Conservation (phyloP, 805 yeast genomes). For the Danielia reshetovae region DNA sequence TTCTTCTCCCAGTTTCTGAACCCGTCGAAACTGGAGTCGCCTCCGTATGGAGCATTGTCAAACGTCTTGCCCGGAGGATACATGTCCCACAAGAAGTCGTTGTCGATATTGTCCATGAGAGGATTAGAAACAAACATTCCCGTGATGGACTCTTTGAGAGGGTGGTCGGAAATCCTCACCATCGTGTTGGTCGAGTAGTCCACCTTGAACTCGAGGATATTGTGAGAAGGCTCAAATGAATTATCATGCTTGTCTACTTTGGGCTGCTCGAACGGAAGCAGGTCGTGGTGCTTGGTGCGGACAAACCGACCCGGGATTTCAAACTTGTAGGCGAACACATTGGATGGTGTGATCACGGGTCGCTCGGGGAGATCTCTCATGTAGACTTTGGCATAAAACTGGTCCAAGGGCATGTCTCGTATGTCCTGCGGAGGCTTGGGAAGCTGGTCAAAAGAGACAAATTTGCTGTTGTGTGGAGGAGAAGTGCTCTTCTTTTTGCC, state of each 20-base stretch:
- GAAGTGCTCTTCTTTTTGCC: too few species aligned
- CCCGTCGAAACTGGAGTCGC: slow-evolving; percentile 18
- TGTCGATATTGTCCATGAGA: slow-evolving; percentile 31
- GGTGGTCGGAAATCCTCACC: slow-evolving; percentile 17
- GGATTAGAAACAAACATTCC: slow-evolving; percentile 38
- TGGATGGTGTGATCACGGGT: slow-evolving; percentile 2
- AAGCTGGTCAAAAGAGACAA: slow-evolving; percentile 28
- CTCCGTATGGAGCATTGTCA: slow-evolving; percentile 35
- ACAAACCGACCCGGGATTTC: slow-evolving; percentile 2
- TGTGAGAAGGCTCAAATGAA: slow-evolving; percentile 3
- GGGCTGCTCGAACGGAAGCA: neutral
- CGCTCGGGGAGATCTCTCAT: slow-evolving; percentile 8
- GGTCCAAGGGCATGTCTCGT: slow-evolving; percentile 12
- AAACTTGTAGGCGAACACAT: slow-evolving; percentile 11
- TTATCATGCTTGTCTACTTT: too few species aligned
- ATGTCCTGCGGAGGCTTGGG: slow-evolving; percentile 26
- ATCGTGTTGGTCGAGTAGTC: neutral
- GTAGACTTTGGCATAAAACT: slow-evolving; percentile 12
- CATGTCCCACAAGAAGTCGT: slow-evolving; percentile 38
- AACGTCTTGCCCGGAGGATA: slow-evolving; percentile 32
- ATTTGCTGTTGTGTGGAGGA: too few species aligned
- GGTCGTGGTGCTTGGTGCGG: neutral
- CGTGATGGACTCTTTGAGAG: slow-evolving; percentile 34
- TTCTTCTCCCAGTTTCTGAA: slow-evolving; percentile 36
- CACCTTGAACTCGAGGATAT: slow-evolving; percentile 1